Conservation (phyloP, 257 asterid species). For the Solanum phureja region DNA sequence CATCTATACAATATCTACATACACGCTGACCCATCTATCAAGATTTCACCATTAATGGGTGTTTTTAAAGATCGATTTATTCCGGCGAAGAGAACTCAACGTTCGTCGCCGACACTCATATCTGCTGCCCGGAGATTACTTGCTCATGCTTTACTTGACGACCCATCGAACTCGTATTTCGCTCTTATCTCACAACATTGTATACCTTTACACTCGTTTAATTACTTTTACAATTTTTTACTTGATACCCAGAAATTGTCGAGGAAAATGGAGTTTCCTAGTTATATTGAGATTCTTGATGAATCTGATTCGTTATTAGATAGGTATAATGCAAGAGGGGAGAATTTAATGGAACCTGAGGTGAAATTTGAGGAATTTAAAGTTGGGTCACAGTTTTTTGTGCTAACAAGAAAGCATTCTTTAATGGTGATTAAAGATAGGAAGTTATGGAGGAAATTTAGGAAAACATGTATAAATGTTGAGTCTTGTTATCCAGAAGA, state of each 20-base stretch:
- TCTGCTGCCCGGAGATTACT: conserved; percentile 65
- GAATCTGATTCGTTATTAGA: conserved; percentile 32
- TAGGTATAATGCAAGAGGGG: conserved; percentile 72
- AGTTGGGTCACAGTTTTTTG: conserved; percentile 79
- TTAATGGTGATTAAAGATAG: conserved; percentile 74
- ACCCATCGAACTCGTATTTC: conserved; percentile 51
- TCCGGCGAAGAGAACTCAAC: conserved; percentile 63
- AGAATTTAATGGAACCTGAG: conserved; percentile 66
- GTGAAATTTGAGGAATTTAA: conserved; percentile 56
- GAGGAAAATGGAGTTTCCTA: conserved; percentile 34
- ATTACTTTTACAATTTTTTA: conserved; percentile 40
- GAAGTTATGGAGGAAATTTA: conserved; percentile 77
- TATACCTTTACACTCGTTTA: conserved; percentile 56
- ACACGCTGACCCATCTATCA: conserved; percentile 61
- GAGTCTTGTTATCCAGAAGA: conserved; percentile 86
- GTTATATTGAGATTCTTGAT: conserved; percentile 53
- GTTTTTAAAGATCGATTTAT: conserved; percentile 43
- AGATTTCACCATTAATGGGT: conserved; percentile 29
- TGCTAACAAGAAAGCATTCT: conserved; percentile 52
- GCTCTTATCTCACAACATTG: conserved; percentile 56
- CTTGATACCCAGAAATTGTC: conserved; percentile 49
- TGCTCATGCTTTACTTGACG: conserved; percentile 61
- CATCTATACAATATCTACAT: conserved; percentile 66
- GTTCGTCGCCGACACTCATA: conserved; percentile 75
- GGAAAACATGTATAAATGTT: conserved; percentile 56